phyloP scores from a whole-genome alignment of 169 alveolate genomes.

The Amoebophrya sp. region DNA sequence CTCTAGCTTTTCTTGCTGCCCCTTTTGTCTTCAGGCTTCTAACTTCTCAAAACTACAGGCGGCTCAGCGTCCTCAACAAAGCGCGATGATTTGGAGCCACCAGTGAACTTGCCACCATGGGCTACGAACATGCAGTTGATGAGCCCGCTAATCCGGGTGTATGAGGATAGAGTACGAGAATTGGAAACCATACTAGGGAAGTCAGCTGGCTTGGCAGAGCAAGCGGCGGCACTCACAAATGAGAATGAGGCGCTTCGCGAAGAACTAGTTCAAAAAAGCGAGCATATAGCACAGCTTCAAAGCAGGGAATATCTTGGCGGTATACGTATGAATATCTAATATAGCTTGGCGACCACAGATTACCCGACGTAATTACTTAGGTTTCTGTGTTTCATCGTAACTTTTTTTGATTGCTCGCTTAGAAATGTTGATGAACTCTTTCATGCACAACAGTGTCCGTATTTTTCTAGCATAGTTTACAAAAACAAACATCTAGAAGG shows the following conservation, averaged over 20 bases:
- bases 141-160: slow-evolving; percentile 49
- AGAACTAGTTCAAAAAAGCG: background rate
- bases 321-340: background rate
- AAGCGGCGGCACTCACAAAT: slow-evolving; percentile 33
- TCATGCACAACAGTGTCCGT: background rate
- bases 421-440: background rate
- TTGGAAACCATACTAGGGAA: slow-evolving; percentile 37
- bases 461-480: slow-evolving; percentile 16
- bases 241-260: slow-evolving; percentile 46
- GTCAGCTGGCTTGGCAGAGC: slow-evolving; percentile 38
- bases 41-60: too few species aligned
- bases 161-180: slow-evolving; percentile 47
- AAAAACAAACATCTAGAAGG: slow-evolving; percentile 11
- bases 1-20: too few species aligned
- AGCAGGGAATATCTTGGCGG: background rate
- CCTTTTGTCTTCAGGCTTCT: too few species aligned
- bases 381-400: background rate
- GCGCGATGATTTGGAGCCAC: background rate
- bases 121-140: slow-evolving; percentile 47
- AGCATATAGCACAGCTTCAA: background rate
- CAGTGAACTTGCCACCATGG: slow-evolving; percentile 50
- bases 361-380: too few species aligned
- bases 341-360: too few species aligned
- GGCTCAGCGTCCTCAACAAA: too few species aligned
- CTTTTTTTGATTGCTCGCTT: background rate